A percentile compares a stretch with the other conserved stretches of the same genome.
phyloP scores from a whole-genome alignment of 2,329 filamentous ascomycete species.

The Peltaster fructicola region DNA sequence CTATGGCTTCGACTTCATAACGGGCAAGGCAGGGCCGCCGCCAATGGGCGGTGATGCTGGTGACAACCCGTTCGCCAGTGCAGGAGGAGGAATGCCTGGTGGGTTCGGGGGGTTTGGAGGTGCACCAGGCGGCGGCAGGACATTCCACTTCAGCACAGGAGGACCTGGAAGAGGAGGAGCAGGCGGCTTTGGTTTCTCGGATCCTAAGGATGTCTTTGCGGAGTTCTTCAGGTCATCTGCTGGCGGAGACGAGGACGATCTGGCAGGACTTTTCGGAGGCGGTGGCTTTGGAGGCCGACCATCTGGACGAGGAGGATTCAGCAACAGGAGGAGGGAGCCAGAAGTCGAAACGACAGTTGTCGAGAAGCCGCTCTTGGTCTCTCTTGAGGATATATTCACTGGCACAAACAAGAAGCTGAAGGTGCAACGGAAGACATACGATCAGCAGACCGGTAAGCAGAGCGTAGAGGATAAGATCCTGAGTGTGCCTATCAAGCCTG shows the following conservation, averaged over 20 bases:
- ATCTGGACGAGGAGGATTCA: slow-evolving; percentile 9
- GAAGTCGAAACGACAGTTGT: slow-evolving; percentile 83
- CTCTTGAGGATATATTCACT: slow-evolving; percentile 73
- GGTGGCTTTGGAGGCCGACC: slow-evolving; percentile 13
- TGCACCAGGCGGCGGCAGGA: slow-evolving; percentile 27
- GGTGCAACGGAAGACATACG: slow-evolving; percentile 91
- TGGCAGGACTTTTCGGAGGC: slow-evolving; percentile 5
- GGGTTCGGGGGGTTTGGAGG: slow-evolving; percentile 37
- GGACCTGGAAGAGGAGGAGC: slow-evolving; percentile 33
- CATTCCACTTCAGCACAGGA: slow-evolving; percentile 47
- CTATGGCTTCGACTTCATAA: slow-evolving; percentile 80
- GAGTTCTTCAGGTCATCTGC: slow-evolving; percentile 51
- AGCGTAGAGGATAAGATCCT: slow-evolving; percentile 76
- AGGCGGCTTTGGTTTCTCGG: slow-evolving; percentile 60
- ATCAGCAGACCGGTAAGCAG: slow-evolving; percentile 61
- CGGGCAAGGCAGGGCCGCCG: slow-evolving; percentile 22
- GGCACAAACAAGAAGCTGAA: slow-evolving; percentile 94
- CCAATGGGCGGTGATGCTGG: slow-evolving; percentile 42
- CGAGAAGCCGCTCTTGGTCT: slow-evolving; percentile 63
- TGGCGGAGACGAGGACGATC: slow-evolving; percentile 15
- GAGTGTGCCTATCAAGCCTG: slow-evolving; percentile 88
- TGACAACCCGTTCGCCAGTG: slow-evolving; percentile 23
- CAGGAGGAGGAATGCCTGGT: slow-evolving; percentile 16
- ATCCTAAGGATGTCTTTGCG: slow-evolving; percentile 67
- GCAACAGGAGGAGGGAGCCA: slow-evolving; percentile 23